Percentiles rank a stretch among this genome's conserved stretches.
These are phyloP conservation scores for Cyanidiococcus yangmingshanensis DNA, from an alignment of 23 red algal genomes.

Conservation along the genomic window DNA sequence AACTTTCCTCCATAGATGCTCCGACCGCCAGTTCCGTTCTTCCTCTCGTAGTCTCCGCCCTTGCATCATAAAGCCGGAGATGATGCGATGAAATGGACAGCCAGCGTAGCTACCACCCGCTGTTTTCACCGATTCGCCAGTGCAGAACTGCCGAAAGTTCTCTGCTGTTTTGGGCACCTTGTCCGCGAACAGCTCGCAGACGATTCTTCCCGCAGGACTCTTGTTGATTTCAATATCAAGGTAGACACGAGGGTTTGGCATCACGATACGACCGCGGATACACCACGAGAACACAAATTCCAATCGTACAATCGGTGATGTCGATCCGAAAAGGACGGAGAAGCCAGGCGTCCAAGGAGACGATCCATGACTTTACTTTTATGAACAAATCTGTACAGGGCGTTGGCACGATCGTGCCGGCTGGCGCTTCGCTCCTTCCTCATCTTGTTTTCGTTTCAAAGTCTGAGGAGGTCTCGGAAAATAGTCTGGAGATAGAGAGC, in stretches of 20 bases:
- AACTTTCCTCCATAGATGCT: conserved; percentile 42
- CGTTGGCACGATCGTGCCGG: no score
- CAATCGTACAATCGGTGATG: no score
- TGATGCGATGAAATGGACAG: conserved; percentile 31
- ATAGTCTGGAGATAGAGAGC: no score
- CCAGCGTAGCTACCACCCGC: conserved; percentile 37
- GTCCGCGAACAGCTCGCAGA: conserved; percentile 75
- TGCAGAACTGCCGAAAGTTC: conserved; percentile 41
- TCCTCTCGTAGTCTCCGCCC: conserved; percentile 27
- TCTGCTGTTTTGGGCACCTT: conserved; percentile 42
- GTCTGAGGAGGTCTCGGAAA: no score
- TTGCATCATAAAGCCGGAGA: neutral
- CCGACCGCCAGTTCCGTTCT: conserved; percentile 25
- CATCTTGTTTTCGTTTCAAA: no score
- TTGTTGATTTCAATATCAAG: conserved; percentile 55
- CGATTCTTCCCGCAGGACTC: conserved; percentile 42
- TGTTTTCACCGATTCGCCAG: neutral
- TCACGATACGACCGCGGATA: no score
- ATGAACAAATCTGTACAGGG: no score
- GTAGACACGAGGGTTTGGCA: conserved; percentile 32
- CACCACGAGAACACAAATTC: no score
- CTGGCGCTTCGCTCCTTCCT: no score
- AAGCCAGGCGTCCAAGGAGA: no score
- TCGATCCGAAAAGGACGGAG: no score
- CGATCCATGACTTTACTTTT: no score